Percentiles rank a stretch among this genome's conserved stretches.
Conservation (phyloP, 805 yeast species). For the Teunomyces funiuensis region DNA sequence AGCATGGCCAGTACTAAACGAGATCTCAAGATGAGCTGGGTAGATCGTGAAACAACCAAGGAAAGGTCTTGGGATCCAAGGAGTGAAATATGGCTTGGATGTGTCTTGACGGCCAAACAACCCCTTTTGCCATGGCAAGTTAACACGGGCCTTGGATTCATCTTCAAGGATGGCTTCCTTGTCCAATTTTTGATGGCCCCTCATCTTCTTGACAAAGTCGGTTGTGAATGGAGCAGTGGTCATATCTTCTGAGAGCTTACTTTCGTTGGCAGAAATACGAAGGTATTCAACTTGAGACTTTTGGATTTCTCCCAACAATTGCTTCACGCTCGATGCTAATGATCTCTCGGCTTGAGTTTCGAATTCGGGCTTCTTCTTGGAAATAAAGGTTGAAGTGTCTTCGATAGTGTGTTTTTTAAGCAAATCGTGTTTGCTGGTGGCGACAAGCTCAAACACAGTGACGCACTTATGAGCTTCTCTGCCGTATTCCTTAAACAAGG, state of each 20-base stretch:
- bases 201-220: constrained; percentile 24
- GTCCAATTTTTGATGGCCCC: constrained; percentile 38
- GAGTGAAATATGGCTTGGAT: constrained; percentile 83
- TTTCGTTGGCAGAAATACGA: constrained; percentile 27
- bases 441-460: constrained; percentile 30
- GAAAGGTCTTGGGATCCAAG: constrained; percentile 95
- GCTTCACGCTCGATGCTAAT: constrained; percentile 33
- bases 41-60: constrained; percentile 87
- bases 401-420: constrained; percentile 18
- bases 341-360: constrained; percentile 29
- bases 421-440: constrained; percentile 27
- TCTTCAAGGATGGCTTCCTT: constrained; percentile 50
- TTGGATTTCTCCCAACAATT: constrained; percentile 36
- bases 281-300: constrained; percentile 33
- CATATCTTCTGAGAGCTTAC: constrained; percentile 28
- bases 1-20: constrained; percentile 91
- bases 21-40: constrained; percentile 89
- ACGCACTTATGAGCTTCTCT: constrained; percentile 36
- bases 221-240: constrained; percentile 28
- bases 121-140: constrained; percentile 77
- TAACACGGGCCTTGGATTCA: constrained; percentile 48
- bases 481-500: constrained; percentile 16
- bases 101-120: constrained; percentile 81
- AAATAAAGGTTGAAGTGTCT: constrained; percentile 23
- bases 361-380: constrained; percentile 37